Percentiles rank a stretch among this genome's conserved stretches.
These are phyloP conservation scores for Paracamarosporium sp. DNA, from an alignment of 2,329 filamentous ascomycete species.

Conservation along the genomic window DNA sequence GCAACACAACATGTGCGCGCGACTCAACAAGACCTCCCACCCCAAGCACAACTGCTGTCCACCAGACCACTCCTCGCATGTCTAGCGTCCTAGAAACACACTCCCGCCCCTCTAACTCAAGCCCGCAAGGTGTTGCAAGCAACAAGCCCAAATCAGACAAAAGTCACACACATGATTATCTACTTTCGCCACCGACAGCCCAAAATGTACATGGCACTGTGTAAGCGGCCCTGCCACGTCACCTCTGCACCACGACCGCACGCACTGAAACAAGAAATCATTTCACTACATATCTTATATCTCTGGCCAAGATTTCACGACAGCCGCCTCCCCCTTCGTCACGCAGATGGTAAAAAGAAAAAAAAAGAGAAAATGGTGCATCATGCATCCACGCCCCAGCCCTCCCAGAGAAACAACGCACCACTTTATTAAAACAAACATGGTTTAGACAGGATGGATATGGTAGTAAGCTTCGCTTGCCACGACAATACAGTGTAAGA, in stretches of 20 bases:
- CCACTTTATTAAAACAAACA: conserved; percentile 5
- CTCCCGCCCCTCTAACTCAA: not conserved
- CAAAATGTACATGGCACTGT: not conserved
- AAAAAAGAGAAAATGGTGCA: conserved; percentile 5
- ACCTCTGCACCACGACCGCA: not conserved
- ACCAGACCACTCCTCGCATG: not conserved
- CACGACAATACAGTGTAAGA: conserved; percentile 13
- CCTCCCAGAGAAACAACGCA: not conserved
- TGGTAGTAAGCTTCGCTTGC: conserved; percentile 1
- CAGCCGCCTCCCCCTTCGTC: conserved; percentile 5
- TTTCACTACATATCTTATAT: conserved; percentile 29
- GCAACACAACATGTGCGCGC: not conserved
- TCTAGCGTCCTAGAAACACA: too few species aligned
- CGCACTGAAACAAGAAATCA: conserved; percentile 21
- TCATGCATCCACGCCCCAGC: not conserved
- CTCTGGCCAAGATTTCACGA: conserved; percentile 15
- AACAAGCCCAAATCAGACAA: not conserved
- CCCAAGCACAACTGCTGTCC: not conserved
- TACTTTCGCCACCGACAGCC: not conserved
- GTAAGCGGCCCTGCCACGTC: conserved; percentile 7
- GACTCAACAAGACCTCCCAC: not conserved
- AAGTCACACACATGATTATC: not conserved
- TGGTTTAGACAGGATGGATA: not conserved
- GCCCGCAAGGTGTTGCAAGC: not conserved
- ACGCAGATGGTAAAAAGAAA: not conserved